These are phyloP conservation scores for Handroanthus guayacan DNA, from an alignment of 257 asterid genomes.

Conservation along the genomic window DNA sequence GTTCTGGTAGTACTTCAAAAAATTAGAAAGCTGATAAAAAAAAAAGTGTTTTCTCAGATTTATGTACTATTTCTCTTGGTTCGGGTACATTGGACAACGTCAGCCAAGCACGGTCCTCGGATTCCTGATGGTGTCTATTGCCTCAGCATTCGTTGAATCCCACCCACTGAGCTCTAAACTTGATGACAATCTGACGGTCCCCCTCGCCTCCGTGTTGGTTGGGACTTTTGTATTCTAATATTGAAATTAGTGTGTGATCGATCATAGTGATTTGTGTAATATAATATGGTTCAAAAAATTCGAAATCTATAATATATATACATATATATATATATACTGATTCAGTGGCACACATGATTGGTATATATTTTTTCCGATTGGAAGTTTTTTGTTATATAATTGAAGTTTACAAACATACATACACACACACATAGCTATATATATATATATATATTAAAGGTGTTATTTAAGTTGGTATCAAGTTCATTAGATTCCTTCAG, in stretches of 20 bases:
- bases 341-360: too few relatives aligned
- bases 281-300: too few relatives aligned
- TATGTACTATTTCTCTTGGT: constrained; percentile 60
- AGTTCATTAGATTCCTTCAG: too few relatives aligned
- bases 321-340: too few relatives aligned
- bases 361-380: too few relatives aligned
- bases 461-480: too few relatives aligned
- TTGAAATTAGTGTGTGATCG: background rate
- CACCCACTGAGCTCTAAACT: constrained; percentile 53
- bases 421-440: too few relatives aligned
- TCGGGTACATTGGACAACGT: constrained; percentile 52
- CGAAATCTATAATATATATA: too few relatives aligned
- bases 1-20: background rate
- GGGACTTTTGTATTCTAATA: constrained; percentile 44
- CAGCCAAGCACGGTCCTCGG: constrained; percentile 42
- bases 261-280: too few relatives aligned
- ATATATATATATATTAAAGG: too few relatives aligned
- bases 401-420: too few relatives aligned
- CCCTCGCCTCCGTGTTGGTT: constrained; percentile 44
- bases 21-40: background rate
- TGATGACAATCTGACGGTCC: constrained; percentile 73
- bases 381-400: too few relatives aligned
- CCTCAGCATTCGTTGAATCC: constrained; percentile 61
- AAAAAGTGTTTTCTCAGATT: constrained; percentile 34
- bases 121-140: constrained; percentile 54